Conservation (phyloP, 495 filamentous ascomycete species). For the Rostrohypoxylon terebratum region DNA sequence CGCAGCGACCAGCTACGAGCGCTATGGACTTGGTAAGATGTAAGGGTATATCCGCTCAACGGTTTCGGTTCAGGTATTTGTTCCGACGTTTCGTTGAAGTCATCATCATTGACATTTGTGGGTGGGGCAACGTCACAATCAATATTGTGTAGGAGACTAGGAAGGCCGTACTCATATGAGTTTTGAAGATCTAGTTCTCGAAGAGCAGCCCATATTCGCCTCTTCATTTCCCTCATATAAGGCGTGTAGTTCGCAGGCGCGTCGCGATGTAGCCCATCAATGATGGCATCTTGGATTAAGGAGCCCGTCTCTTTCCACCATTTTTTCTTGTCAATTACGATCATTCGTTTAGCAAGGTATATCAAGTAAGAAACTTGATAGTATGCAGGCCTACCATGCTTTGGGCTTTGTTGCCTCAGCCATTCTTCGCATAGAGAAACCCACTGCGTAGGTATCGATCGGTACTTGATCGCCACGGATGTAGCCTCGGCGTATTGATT, state of each 20-base stretch:
- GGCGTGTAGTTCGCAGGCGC: conserved; percentile 53
- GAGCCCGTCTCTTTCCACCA: conserved; percentile 68
- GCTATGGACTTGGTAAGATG: conserved; percentile 57
- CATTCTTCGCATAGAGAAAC: conserved; percentile 55
- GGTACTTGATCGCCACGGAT: conserved; percentile 12
- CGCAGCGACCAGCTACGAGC: conserved; percentile 55
- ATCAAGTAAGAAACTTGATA: conserved; percentile 60
- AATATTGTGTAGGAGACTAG: conserved; percentile 57
- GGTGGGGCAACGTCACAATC: conserved; percentile 56
- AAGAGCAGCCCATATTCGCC: conserved; percentile 73
- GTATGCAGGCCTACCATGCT: conserved; percentile 58
- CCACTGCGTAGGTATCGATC: conserved; percentile 53
- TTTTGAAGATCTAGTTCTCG: conserved; percentile 71
- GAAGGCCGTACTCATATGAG: conserved; percentile 68
- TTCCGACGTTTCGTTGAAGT: conserved; percentile 57
- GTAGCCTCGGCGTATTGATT: conserved; percentile 2
- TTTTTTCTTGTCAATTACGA: conserved; percentile 60
- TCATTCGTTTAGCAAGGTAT: conserved; percentile 59
- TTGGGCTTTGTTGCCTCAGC: conserved; percentile 54
- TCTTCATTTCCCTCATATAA: conserved; percentile 74
- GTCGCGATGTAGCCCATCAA: conserved; percentile 68
- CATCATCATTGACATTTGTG: conserved; percentile 58
- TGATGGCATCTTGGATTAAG: conserved; percentile 67
- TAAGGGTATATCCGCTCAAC: conserved; percentile 53
- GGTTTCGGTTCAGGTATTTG: conserved; percentile 53